phyloP scores from a whole-genome alignment of 176 grass and related monocot species.

The Eleusine indica region DNA sequence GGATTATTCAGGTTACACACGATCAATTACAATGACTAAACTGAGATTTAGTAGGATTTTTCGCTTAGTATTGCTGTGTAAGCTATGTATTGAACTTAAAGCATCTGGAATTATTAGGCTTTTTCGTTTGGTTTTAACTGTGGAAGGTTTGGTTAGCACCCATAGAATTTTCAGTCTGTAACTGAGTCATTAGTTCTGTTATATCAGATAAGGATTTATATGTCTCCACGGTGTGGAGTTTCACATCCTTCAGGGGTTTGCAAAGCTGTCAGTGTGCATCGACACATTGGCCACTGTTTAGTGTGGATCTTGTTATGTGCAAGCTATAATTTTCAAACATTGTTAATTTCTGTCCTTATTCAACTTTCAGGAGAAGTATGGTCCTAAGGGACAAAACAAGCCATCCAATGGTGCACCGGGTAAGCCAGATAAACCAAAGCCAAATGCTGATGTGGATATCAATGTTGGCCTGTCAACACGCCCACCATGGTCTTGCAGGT shows the following conservation, averaged over 20 bases:
- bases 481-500: conserved; percentile 97
- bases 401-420: conserved; percentile 41
- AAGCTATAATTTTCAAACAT: neutral
- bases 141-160: conserved; percentile 7
- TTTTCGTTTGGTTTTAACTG: neutral
- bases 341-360: conserved; percentile 1
- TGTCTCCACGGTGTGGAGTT: neutral
- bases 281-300: neutral
- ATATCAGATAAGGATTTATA: neutral
- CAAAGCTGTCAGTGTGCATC: neutral
- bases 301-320: neutral
- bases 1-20: neutral
- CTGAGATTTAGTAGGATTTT: neutral
- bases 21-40: neutral
- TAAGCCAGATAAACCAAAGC: conserved; percentile 86
- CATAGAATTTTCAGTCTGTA: neutral
- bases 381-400: conserved; percentile 87
- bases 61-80: neutral
- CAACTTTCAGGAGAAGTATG: conserved; percentile 83
- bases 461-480: conserved; percentile 76
- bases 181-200: neutral
- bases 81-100: neutral
- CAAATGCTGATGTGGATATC: conserved; percentile 88
- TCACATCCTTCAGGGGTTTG: neutral
- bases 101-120: neutral